Percentiles rank a stretch among this genome's conserved stretches.
phyloP scores from a whole-genome alignment of 495 filamentous ascomycete genomes.

The Acidomyces sp. region DNA sequence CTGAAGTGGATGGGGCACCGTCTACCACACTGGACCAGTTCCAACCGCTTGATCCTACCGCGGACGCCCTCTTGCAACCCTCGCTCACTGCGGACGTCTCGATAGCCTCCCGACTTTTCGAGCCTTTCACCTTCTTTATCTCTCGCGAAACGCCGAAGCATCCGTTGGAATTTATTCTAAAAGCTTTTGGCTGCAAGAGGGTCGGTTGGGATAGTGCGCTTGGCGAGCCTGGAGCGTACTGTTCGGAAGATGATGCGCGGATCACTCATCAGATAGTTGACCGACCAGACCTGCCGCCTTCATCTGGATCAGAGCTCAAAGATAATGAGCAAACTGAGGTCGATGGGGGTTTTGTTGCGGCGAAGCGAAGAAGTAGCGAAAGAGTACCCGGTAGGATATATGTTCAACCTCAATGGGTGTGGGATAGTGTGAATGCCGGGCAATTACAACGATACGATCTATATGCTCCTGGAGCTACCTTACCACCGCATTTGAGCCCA shows the following conservation, averaged over 20 bases:
- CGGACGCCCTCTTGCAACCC: slow-evolving; percentile 79
- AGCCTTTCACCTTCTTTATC: slow-evolving; percentile 77
- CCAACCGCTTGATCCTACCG: slow-evolving; percentile 58
- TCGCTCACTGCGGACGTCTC: slow-evolving; percentile 40
- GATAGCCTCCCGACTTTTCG: slow-evolving; percentile 58
- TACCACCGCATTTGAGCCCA: slow-evolving; percentile 89
- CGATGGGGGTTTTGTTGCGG: slow-evolving; percentile 22
- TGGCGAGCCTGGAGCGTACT: slow-evolving; percentile 83
- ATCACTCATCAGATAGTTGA: slow-evolving; percentile 97
- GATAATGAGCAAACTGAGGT: slow-evolving; percentile 40
- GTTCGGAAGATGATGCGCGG: slow-evolving; percentile 67
- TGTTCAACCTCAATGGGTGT: slow-evolving; percentile 94
- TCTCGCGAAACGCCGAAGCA: slow-evolving; percentile 87
- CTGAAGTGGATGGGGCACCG: slow-evolving; percentile 18
- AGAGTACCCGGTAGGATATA: slow-evolving; percentile 82
- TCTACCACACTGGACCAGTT: slow-evolving; percentile 71
- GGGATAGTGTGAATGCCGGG: slow-evolving; percentile 87
- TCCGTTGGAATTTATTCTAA: slow-evolving; percentile 84
- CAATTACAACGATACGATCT: slow-evolving; percentile 75
- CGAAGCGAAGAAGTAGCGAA: slow-evolving; percentile 30
- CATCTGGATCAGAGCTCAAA: slow-evolving; percentile 32
- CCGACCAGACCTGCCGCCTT: slow-evolving; percentile 58
- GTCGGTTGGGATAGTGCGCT: slow-evolving; percentile 85
- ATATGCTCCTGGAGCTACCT: slow-evolving; percentile 74
- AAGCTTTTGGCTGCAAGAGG: slow-evolving; percentile 88